These are phyloP conservation scores for Alternaria atra DNA, from an alignment of 2,329 filamentous ascomycete species.

Conservation along the genomic window DNA sequence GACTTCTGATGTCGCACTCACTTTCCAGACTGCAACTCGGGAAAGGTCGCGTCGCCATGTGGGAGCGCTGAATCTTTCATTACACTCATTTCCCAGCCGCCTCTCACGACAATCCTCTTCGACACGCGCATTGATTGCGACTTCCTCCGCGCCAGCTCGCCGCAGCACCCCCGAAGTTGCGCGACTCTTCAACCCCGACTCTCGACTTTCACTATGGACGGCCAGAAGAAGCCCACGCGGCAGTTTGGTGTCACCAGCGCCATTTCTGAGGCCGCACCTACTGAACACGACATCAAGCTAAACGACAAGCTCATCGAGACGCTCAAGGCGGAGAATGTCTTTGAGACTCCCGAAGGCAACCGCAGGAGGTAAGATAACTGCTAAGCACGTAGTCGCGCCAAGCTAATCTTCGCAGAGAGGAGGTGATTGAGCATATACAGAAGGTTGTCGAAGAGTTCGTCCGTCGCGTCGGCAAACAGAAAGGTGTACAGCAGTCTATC, in stretches of 20 bases:
- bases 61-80: constrained; percentile 33
- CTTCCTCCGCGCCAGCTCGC: constrained; percentile 25
- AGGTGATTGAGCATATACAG: constrained; percentile 80
- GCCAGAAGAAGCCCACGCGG: constrained; percentile 33
- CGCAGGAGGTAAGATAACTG: constrained; percentile 71
- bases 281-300: constrained; percentile 75
- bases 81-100: constrained; percentile 7
- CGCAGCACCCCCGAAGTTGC: constrained; percentile 33
- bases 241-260: constrained; percentile 81
- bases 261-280: constrained; percentile 80
- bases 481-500: constrained; percentile 76
- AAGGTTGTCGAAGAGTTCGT: constrained; percentile 87
- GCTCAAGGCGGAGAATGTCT: constrained; percentile 88
- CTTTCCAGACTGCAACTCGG: constrained; percentile 19
- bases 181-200: constrained; percentile 18
- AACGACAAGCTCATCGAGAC: constrained; percentile 84
- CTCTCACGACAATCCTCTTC: constrained; percentile 23
- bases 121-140: constrained; percentile 27
- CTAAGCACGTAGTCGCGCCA: not conserved
- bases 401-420: constrained; percentile 60
- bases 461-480: constrained; percentile 77
- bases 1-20: constrained; percentile 26
- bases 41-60: constrained; percentile 43
- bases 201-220: constrained; percentile 40
- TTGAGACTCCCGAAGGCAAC: constrained; percentile 84